Conservation (phyloP, 352 stramenopile genomes). For the Pythium vanterpoolii region DNA sequence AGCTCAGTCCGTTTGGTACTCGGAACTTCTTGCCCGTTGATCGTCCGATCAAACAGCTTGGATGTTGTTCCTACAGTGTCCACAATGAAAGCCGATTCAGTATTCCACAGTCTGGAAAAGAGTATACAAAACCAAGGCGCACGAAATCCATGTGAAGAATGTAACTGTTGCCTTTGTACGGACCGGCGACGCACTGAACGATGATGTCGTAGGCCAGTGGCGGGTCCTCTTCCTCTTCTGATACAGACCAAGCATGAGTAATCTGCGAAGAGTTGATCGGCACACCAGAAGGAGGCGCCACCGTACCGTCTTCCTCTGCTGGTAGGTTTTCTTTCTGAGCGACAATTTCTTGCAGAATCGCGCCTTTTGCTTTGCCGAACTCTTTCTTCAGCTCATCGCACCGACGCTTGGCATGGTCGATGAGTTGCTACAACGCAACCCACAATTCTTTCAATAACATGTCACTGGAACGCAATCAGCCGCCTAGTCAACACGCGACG, state of each 20-base stretch:
- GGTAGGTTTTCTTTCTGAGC: conserved; percentile 57
- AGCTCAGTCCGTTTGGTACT: conserved; percentile 59
- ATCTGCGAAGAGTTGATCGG: neutral
- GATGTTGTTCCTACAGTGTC: conserved; percentile 26
- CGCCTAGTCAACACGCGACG: neutral
- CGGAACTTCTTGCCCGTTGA: conserved; percentile 82
- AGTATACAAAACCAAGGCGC: neutral
- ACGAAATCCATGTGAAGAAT: conserved; percentile 59
- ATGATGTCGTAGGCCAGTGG: conserved; percentile 42
- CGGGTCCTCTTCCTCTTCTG: conserved; percentile 10
- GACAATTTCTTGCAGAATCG: conserved; percentile 48
- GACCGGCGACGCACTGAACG: conserved; percentile 48
- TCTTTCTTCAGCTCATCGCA: conserved; percentile 45
- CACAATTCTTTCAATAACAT: neutral
- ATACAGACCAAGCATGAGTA: neutral
- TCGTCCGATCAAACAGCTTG: conserved; percentile 63
- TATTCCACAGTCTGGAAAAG: neutral
- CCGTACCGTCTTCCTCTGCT: conserved; percentile 22
- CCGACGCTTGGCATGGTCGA: conserved; percentile 49
- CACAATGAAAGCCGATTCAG: neutral
- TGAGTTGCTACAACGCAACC: conserved; percentile 39
- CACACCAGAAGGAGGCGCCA: neutral
- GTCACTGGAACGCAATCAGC: neutral
- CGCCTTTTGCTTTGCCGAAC: conserved; percentile 50
- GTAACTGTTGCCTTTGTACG: conserved; percentile 60